Base-by-base conservation (phyloP, 129 eudicot species). In the Flaveria trinervia region DNA sequence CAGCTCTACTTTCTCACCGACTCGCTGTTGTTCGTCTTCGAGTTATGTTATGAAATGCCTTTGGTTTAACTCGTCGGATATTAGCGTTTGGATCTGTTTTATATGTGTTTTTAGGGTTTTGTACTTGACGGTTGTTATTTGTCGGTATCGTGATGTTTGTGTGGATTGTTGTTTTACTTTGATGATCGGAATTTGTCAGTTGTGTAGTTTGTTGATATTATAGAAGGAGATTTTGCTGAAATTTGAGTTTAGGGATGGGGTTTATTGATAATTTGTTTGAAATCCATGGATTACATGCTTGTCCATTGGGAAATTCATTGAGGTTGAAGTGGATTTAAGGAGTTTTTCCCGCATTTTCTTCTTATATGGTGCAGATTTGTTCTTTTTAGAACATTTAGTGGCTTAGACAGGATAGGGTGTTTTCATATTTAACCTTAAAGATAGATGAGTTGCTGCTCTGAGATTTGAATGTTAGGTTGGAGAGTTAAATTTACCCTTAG, bases 61-160 rank as follows among this genome's bases (percentile, higher is more conserved):
- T 65, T 18, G 69, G 12, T 72, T 45, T 72, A 62, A 36, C 15
- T n/a, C 28, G 23, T 82, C 59, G 61, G 65, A 16, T 65, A 13
- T 66, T 39, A 16, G 43, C 15, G 20, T n/a, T 54, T 5, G 23
- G 76, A 52, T 54, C 44, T 33, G 15, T 73, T 80, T 68, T 55
- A 46, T 74, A 1, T 76, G 45, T 5, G 8, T 26, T 64, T 65
- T 55, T 77, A 82, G 85, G 85, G 82, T 71, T 82, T 72, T 77
- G 65, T 71, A 46, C 71, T 65, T 71, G 73, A 54, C 44, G 56
- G 9, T 62, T 56, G 22, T 51, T 43, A 61, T 59, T 50, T 79
- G 65, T 41, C 17, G 36, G 56, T 79, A 3, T 20, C 25, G 16
- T 49, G 9, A 75, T 68, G 51, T 64, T 62, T 50, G 33, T 6